Evolutionary conservation across 371 early-diverging fungal genomes (phyloP).

Genomic region (Entomophthora muscae): DNA sequence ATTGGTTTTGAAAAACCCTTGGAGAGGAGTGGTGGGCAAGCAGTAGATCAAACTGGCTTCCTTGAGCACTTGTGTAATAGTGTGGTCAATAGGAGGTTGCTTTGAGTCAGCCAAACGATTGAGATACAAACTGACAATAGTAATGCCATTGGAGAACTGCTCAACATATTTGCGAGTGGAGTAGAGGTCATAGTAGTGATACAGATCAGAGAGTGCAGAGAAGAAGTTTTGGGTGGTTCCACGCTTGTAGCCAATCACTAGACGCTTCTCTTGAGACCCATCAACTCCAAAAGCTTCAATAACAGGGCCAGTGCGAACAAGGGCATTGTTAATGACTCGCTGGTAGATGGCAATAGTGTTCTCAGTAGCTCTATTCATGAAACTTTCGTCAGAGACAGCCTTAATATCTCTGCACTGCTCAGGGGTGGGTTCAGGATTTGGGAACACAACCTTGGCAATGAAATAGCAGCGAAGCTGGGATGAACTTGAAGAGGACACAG

Average conservation of each 20-base stretch:
- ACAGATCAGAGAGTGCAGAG: slow-evolving; percentile 90
- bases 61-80: slow-evolving; percentile 89
- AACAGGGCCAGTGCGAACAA: slow-evolving; percentile 83
- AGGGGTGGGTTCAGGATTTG: slow-evolving; percentile 51
- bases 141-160: slow-evolving; percentile 96
- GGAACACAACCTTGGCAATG: slow-evolving; percentile 81
- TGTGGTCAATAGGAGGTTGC: slow-evolving; percentile 73
- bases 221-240: slow-evolving; percentile 85
- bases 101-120: slow-evolving; percentile 64
- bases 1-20: slow-evolving; percentile 79
- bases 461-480: slow-evolving; percentile 92
- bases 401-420: slow-evolving; percentile 65
- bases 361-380: slow-evolving; percentile 84
- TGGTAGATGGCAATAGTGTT: slow-evolving; percentile 78
- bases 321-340: slow-evolving; percentile 63
- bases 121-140: slow-evolving; percentile 83
- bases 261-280: slow-evolving; percentile 68
- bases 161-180: slow-evolving; percentile 93
- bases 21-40: slow-evolving; percentile 89
- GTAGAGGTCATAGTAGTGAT: slow-evolving; percentile 92
- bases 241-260: slow-evolving; percentile 80
- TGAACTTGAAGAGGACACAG: slow-evolving; percentile 58
- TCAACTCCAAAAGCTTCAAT: slow-evolving; percentile 76
- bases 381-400: slow-evolving; percentile 77
- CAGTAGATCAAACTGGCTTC: slow-evolving; percentile 93